phyloP scores from a whole-genome alignment of 176 grass and related monocot genomes.

The Lolium rigidum region DNA sequence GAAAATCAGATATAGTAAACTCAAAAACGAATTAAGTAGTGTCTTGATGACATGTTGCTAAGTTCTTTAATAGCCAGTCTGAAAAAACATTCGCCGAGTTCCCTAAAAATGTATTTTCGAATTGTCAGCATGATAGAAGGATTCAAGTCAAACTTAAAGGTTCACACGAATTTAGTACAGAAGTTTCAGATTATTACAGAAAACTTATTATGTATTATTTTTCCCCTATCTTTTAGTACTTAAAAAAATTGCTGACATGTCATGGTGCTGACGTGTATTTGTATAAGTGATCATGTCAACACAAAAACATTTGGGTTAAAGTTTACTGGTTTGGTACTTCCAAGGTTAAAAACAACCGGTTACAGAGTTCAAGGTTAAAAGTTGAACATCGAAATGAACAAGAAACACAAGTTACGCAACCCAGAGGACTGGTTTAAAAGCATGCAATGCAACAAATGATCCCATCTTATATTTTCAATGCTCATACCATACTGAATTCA shows the following conservation, averaged over 20 bases:
- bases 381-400: neutral
- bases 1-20: neutral
- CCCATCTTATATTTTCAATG: slow-evolving; percentile 19
- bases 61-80: neutral
- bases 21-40: neutral
- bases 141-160: neutral
- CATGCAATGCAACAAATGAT: slow-evolving; percentile 13
- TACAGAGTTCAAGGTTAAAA: neutral
- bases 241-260: neutral
- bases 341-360: neutral
- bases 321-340: neutral
- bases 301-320: neutral
- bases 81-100: neutral
- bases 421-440: slow-evolving; percentile 15
- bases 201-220: neutral
- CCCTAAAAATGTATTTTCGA: neutral
- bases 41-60: neutral
- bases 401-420: slow-evolving; percentile 17
- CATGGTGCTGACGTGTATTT: neutral
- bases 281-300: slow-evolving; percentile 5
- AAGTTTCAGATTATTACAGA: neutral
- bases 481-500: neutral
- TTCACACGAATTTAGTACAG: neutral
- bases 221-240: neutral
- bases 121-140: neutral